Base-by-base conservation (phyloP, 352 stramenopile species). In the Pythium folliculosum region DNA sequence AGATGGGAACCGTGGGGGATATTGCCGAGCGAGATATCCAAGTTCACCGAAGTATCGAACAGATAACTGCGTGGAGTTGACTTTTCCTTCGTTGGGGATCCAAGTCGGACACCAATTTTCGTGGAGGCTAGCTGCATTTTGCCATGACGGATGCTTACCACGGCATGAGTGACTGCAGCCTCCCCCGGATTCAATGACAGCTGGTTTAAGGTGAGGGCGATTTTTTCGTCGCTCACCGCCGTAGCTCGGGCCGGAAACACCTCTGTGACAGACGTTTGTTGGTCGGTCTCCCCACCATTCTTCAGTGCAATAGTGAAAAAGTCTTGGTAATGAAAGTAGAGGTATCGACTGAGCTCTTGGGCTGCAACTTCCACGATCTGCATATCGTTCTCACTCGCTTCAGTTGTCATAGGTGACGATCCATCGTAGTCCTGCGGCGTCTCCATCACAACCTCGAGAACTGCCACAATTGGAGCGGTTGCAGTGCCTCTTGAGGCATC, bases 1-100 rank as follows among this genome's bases (percentile, higher is more conserved):
- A 95, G 56, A 48, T 93, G 86, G 2, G 86, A 88, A 1, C 87
- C 88, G 44, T 93, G 85, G 4, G 87, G 87, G 22, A 96, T 82
- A 51, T 94, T 82, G 22, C 75, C 77, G 1, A 95, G 62, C 0
- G 66, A 71, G 14, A 94, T 67, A 3, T 44, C 60, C 21, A 67
- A 37, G n/a, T 71, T 57, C 4, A 72, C n/a, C 10, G 37, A 17
- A 12, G 25, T 16, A 43, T 73, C 64, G 37, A 74, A 69, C 14
- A 59, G 25, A 52, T 51, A 62, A 8, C 57, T 61, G 17, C 53
- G 52, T 23, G 63, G 55, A 14, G 47, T 35, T 3, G 50, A 40
- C 22, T 71, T 73, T 21, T 76, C 72, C 61, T 72, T 76, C 0
- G 51, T 65, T 5, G 67, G 62, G 22, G 69, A 72, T 0, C 61